These are phyloP conservation scores for Allium fistulosum DNA, from an alignment of 106 monocot species.

Conservation along the genomic window DNA sequence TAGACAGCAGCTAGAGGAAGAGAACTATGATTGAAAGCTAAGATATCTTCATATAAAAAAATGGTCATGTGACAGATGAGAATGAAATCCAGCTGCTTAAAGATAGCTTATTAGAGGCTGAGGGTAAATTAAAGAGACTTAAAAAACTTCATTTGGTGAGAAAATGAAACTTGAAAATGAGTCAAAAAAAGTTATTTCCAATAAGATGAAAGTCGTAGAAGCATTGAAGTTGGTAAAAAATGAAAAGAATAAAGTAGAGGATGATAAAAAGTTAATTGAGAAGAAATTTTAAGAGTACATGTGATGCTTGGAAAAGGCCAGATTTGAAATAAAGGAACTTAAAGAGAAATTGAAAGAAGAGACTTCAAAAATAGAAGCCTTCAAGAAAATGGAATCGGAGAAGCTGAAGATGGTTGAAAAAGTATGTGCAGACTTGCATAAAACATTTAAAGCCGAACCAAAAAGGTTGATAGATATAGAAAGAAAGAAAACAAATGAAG, in stretches of 20 bases:
- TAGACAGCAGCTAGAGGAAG: slow-evolving; percentile 51
- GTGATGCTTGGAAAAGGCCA: slow-evolving; percentile 38
- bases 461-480: slow-evolving; percentile 38
- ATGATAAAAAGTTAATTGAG: slow-evolving; percentile 36
- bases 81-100: slow-evolving; percentile 20
- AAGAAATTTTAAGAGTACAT: slow-evolving; percentile 42
- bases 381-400: slow-evolving; percentile 8
- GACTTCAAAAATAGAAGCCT: slow-evolving; percentile 27
- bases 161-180: slow-evolving; percentile 40
- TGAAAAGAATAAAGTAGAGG: slow-evolving; percentile 60
- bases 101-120: slow-evolving; percentile 14
- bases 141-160: slow-evolving; percentile 49
- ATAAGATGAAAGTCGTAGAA: slow-evolving; percentile 47
- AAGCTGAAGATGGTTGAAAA: too few species aligned
- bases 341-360: slow-evolving; percentile 39
- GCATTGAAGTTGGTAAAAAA: slow-evolving; percentile 35
- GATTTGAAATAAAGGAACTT: slow-evolving; percentile 43
- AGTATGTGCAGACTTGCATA: too few species aligned
- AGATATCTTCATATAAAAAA: slow-evolving; percentile 35
- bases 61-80: slow-evolving; percentile 1
- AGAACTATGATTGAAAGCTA: slow-evolving; percentile 43
- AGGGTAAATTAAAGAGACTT: slow-evolving; percentile 52
- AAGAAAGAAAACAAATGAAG: slow-evolving; percentile 40
- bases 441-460: slow-evolving; percentile 30
- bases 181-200: slow-evolving; percentile 40